Conservation (phyloP, 306 rosid genomes). For the Citrullus colocynthis region DNA sequence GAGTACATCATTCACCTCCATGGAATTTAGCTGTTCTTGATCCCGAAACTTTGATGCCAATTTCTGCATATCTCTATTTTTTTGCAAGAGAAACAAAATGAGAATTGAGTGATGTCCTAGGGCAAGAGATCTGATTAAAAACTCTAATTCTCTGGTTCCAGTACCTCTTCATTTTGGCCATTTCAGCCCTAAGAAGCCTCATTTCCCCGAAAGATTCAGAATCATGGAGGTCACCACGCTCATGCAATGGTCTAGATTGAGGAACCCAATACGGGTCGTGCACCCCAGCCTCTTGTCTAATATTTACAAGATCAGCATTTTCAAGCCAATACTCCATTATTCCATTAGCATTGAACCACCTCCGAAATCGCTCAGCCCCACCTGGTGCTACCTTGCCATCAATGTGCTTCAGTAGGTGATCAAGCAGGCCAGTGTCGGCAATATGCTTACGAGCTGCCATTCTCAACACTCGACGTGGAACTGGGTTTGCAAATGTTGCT, state of each 20-base stretch:
- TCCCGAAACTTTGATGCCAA: slow-evolving; percentile 31
- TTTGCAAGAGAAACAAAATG: slow-evolving; percentile 20
- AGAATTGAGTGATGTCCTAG: neutral
- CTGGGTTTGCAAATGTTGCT: slow-evolving; percentile 59
- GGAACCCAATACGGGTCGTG: slow-evolving; percentile 72
- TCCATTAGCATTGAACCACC: slow-evolving; percentile 69
- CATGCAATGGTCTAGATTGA: slow-evolving; percentile 20
- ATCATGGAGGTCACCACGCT: slow-evolving; percentile 11
- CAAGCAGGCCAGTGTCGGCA: slow-evolving; percentile 90
- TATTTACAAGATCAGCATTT: slow-evolving; percentile 45
- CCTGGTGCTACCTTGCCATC: slow-evolving; percentile 68
- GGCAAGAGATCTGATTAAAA: neutral
- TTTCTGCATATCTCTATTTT: slow-evolving; percentile 61
- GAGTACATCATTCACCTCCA: slow-evolving; percentile 39
- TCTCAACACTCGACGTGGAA: slow-evolving; percentile 52
- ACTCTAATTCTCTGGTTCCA: slow-evolving; percentile 1
- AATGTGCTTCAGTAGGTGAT: slow-evolving; percentile 75
- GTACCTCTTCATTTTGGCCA: slow-evolving; percentile 64
- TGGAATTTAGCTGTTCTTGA: slow-evolving; percentile 21
- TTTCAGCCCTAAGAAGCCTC: slow-evolving; percentile 47
- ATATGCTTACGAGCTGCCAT: slow-evolving; percentile 49
- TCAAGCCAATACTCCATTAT: slow-evolving; percentile 93
- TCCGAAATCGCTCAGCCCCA: slow-evolving; percentile 54
- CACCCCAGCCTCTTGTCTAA: slow-evolving; percentile 63
- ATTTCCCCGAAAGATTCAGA: slow-evolving; percentile 47